Evolutionary conservation across 1,284 basidiomycete species (phyloP), one percentile per base, ranked within the genome.

Genomic region (Puccinia triticina): DNA sequence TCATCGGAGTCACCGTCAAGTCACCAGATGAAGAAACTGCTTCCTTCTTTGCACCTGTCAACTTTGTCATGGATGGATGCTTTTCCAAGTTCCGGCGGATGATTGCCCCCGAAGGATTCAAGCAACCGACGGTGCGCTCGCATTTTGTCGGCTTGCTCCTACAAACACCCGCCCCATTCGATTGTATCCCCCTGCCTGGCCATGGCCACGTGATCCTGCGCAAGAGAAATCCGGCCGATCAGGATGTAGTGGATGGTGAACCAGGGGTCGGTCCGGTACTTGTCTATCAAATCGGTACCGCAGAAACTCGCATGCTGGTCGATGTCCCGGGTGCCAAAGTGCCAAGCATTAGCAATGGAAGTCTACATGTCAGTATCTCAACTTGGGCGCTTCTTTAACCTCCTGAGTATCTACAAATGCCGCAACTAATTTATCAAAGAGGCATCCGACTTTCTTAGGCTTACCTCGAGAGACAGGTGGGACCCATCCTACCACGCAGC

Each of bases 61-160:
- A 94, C 67, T 89, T 99, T 86, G 89, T 98, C 81, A 95, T 95
- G 10, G 96, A 99, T 87, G 96, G 96, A 0, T 98, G 95, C 87
- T 95, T 95, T 87, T 96, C 94, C 64, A 93, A 93, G 85, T 94
- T 85, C 85, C 48, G 78, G 16, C 29, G 78, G 14, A 40, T 59
- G 23, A 37, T 81, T 26, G 75, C 83, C 71, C 83, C 90, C 77
- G 84, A 87, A 12, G 87, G 88, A 34, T 81, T 73, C 23, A 88
- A 85, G 89, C 89, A 87, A 86, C 92, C 85, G 0, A 87, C 88
- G 12, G 91, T 91, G 12, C 90, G 91, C 83, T 92, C 92, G 67
- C 91, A 95, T 87, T 96, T 96, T 86, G 91, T 95, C 84, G 94
- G 94, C 48, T 89, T 92, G 8, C 89, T 96, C 18, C 89, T 97